These are phyloP conservation scores for Pulveroboletus sp. DNA, from an alignment of 768 basidiomycete genomes.

Conservation along the genomic window DNA sequence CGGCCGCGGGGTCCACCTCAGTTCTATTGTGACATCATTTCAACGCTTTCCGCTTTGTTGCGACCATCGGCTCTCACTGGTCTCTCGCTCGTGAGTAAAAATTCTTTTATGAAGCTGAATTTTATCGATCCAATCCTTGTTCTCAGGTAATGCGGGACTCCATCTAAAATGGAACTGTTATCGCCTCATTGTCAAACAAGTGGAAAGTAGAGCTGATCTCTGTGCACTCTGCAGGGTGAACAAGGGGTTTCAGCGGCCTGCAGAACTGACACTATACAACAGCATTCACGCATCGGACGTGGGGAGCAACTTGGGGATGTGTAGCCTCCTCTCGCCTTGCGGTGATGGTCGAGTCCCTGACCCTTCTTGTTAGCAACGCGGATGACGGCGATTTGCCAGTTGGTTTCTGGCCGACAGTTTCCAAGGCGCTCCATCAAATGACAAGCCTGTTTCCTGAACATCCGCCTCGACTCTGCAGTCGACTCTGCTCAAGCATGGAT, in stretches of 20 bases:
- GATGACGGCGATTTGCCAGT: conserved; percentile 26
- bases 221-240: conserved; percentile 56
- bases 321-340: conserved; percentile 50
- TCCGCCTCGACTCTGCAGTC: conserved; percentile 35
- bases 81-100: conserved; percentile 8
- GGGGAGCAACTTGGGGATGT: conserved; percentile 40
- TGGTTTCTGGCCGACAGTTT: conserved; percentile 49
- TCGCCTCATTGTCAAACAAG: conserved; percentile 51
- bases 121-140: not conserved
- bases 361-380: conserved; percentile 38
- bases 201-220: conserved; percentile 51
- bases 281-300: conserved; percentile 46
- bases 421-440: conserved; percentile 45
- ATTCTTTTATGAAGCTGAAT: not conserved
- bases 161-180: conserved; percentile 54
- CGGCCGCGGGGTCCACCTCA: not conserved
- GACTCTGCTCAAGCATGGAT: conserved; percentile 36
- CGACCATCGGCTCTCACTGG: not conserved
- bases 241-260: conserved; percentile 48
- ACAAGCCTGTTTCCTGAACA: conserved; percentile 48
- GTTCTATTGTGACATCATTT: not conserved
- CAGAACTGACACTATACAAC: conserved; percentile 58
- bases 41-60: not conserved
- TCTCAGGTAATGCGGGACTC: conserved; percentile 35
- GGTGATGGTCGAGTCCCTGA: conserved; percentile 49